A percentile compares a stretch with the other conserved stretches of the same genome.
These are phyloP conservation scores for Jasminum sambac DNA, from an alignment of 257 asterid species.

Conservation along the genomic window DNA sequence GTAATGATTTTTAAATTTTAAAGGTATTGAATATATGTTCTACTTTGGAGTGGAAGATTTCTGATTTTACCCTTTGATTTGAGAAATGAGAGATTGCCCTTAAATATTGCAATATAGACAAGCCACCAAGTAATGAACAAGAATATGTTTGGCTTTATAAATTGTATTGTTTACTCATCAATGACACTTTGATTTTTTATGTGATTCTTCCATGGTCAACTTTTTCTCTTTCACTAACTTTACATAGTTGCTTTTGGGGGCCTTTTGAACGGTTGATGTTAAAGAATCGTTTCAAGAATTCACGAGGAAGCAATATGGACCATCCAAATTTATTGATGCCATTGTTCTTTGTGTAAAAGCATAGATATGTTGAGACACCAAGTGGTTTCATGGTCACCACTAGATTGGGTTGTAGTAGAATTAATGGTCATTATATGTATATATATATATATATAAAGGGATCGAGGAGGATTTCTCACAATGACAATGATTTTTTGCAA, in stretches of 20 bases:
- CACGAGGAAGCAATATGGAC: constrained; percentile 24
- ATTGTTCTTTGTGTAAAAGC: constrained; percentile 25
- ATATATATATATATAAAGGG: too few species aligned
- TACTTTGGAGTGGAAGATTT: not conserved
- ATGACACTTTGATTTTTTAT: constrained; percentile 24
- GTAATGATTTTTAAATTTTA: not conserved
- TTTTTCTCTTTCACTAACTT: constrained; percentile 32
- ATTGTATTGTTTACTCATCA: constrained; percentile 33
- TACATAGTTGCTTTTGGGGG: constrained; percentile 24
- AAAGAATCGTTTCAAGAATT: constrained; percentile 17
- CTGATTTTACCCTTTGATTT: not conserved
- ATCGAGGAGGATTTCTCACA: not conserved
- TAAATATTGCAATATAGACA: not conserved
- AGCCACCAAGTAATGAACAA: not conserved
- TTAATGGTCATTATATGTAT: not conserved
- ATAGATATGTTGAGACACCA: constrained; percentile 14
- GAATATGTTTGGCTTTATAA: constrained; percentile 1
- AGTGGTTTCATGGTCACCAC: constrained; percentile 31
- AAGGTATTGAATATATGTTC: not conserved
- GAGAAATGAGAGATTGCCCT: not conserved
- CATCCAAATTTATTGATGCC: constrained; percentile 35
- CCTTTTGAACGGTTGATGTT: constrained; percentile 36
- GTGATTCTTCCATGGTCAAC: constrained; percentile 36
- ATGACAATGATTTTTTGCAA: not conserved
- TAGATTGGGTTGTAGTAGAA: not conserved